Conservation (phyloP, 257 asterid genomes). For the Penstemon barbatus region DNA sequence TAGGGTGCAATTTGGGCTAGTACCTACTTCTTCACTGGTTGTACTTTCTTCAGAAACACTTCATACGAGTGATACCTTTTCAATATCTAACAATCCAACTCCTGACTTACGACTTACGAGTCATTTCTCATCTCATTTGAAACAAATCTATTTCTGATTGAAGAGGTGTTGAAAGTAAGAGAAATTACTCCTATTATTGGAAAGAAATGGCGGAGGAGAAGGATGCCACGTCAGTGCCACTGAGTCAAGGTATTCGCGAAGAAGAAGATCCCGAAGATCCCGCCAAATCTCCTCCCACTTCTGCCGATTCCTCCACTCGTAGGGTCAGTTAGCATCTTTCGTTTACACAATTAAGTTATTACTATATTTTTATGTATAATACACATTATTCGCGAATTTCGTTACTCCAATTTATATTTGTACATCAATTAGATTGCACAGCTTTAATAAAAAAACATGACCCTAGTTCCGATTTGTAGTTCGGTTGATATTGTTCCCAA, state of each 20-base stretch:
- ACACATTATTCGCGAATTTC: no score
- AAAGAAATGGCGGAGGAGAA: conserved; percentile 77
- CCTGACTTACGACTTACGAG: no score
- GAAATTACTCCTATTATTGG: conserved; percentile 22
- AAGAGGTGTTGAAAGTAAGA: conserved; percentile 7
- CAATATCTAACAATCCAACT: no score
- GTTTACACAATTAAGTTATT: no score
- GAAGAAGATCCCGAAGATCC: conserved; percentile 81
- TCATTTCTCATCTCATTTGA: no score
- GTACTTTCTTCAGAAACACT: conserved; percentile 35
- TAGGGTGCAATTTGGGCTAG: background rate
- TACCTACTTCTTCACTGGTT: conserved; percentile 26
- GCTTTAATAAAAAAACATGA: no score
- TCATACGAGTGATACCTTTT: background rate
- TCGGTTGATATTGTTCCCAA: no score
- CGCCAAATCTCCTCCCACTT: conserved; percentile 60
- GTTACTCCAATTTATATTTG: no score
- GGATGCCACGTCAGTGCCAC: conserved; percentile 82
- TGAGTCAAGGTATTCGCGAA: conserved; percentile 64
- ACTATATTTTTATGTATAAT: no score
- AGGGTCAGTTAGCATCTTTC: conserved; percentile 39
- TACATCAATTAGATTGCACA: no score
- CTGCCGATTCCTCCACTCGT: conserved; percentile 82
- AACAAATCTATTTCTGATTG: conserved; percentile 19
- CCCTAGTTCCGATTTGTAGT: no score